A percentile compares a stretch with the other conserved stretches of the same genome.
phyloP scores from a whole-genome alignment of 257 asterid genomes.

The Pogostemon cablin region DNA sequence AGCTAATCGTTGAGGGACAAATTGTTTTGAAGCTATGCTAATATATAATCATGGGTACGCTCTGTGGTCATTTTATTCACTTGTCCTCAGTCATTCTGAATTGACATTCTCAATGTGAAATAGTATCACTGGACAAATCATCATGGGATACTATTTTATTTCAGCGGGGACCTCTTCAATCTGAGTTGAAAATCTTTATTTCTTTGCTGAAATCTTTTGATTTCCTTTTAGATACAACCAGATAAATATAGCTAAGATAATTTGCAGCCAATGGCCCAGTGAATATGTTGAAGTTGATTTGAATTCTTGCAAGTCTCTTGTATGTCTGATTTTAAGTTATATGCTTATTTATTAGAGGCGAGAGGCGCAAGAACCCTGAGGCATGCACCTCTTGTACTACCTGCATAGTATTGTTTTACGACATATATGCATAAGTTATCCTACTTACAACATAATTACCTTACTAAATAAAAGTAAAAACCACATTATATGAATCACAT shows the following conservation, averaged over 20 bases:
- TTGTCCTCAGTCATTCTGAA: not conserved
- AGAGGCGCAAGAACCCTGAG: no score
- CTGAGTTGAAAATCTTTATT: not conserved
- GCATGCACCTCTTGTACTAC: no score
- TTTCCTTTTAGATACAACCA: not conserved
- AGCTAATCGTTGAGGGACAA: conserved; percentile 3
- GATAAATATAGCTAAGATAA: not conserved
- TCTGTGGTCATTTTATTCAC: not conserved
- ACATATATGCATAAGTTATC: no score
- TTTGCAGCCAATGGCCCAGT: not conserved
- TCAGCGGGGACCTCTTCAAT: not conserved
- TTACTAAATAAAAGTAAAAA: no score
- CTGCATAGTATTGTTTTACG: no score
- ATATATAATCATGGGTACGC: not conserved
- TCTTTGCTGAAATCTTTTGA: not conserved
- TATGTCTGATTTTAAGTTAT: not conserved
- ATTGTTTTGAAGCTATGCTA: not conserved
- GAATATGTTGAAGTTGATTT: conserved; percentile 7
- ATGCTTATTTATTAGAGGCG: no score
- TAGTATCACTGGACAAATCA: not conserved
- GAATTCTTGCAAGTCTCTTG: not conserved
- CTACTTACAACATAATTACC: no score
- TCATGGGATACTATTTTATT: not conserved
- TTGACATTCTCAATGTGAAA: not conserved
- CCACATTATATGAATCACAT: no score